Evolutionary conservation across 495 filamentous ascomycete species (phyloP).

Genomic region (Neurospora sp.): DNA sequence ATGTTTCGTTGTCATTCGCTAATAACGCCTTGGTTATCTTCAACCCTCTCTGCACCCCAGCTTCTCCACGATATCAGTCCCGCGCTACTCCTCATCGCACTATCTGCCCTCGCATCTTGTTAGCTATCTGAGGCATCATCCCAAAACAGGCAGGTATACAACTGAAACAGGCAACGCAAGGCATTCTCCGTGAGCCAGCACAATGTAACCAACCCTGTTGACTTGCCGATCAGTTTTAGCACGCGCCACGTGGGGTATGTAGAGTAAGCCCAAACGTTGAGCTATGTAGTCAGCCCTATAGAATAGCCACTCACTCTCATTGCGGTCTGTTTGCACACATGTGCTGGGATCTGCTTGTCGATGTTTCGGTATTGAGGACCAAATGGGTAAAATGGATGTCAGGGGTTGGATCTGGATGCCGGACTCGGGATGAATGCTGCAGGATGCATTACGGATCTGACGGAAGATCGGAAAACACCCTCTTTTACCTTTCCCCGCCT

Average conservation of each 20-base stretch:
- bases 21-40: background rate
- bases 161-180: background rate
- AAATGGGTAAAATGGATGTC: background rate
- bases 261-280: background rate
- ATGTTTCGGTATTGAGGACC: background rate
- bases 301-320: background rate
- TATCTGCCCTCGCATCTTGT: background rate
- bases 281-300: background rate
- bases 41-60: background rate
- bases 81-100: background rate
- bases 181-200: background rate
- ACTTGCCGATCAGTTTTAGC: background rate
- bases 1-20: background rate
- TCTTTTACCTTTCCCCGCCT: background rate
- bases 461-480: background rate
- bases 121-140: background rate
- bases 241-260: background rate
- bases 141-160: background rate
- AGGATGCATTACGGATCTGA: background rate
- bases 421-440: background rate
- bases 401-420: background rate
- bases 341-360: background rate
- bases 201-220: background rate
- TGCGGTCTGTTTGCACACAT: background rate
- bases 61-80: background rate